Conservation (phyloP, 768 basidiomycete species). For the Infundibulicybe gibba region DNA sequence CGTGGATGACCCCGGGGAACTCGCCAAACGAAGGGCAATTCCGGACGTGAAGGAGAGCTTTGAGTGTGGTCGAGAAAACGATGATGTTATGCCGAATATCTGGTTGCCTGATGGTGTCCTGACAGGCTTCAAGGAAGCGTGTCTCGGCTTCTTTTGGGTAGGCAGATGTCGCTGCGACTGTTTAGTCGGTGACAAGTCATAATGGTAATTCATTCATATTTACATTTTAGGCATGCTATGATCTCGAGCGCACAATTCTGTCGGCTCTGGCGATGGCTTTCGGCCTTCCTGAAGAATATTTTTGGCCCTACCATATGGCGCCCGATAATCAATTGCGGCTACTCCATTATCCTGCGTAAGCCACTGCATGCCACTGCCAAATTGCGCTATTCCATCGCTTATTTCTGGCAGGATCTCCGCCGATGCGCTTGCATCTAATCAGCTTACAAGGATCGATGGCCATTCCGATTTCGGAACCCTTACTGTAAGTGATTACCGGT, state of each 20-base stretch:
- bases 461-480: conserved; percentile 56
- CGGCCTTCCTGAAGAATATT: conserved; percentile 37
- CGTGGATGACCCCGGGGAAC: conserved; percentile 26
- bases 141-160: conserved; percentile 49
- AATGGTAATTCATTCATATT: conserved; percentile 9
- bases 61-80: conserved; percentile 49
- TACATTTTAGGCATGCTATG: conserved; percentile 32
- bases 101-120: conserved; percentile 52
- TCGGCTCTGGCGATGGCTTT: conserved; percentile 47
- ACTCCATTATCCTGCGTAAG: conserved; percentile 49
- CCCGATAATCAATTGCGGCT: conserved; percentile 54
- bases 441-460: conserved; percentile 40
- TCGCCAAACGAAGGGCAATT: conserved; percentile 21
- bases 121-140: conserved; percentile 50
- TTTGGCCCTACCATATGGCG: conserved; percentile 35
- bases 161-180: conserved; percentile 11
- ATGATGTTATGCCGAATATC: conserved; percentile 46
- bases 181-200: too few relatives aligned
- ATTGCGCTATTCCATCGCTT: neutral
- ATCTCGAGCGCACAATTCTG: conserved; percentile 39
- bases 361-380: neutral
- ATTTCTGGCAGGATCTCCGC: conserved; percentile 23
- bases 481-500: conserved; percentile 28
- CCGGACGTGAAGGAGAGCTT: conserved; percentile 51
- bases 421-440: conserved; percentile 26